phyloP scores from a whole-genome alignment of 306 rosid genomes.

The Medicago ruthenica region DNA sequence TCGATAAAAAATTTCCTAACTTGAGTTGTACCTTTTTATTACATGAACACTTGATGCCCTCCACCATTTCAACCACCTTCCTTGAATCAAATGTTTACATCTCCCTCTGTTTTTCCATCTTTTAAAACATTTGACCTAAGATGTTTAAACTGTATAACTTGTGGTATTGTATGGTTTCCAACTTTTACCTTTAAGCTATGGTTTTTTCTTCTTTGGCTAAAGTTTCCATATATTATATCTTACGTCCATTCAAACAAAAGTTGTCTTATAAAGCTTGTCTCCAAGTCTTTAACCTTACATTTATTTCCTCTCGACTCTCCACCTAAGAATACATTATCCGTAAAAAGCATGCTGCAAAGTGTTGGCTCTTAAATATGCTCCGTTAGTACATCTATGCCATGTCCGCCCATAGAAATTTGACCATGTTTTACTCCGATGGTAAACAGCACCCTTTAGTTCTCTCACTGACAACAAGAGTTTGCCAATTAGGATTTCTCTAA shows the following conservation, averaged over 20 bases:
- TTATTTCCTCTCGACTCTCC: not conserved
- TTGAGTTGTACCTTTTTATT: not conserved
- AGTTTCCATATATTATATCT: not conserved
- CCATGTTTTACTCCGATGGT: not conserved
- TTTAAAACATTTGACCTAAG: not conserved
- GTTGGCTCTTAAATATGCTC: not conserved
- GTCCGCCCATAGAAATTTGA: not conserved
- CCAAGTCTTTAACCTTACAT: not conserved
- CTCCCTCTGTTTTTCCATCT: not conserved
- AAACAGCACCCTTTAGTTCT: not conserved
- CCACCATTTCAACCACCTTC: not conserved
- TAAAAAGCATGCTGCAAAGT: not conserved
- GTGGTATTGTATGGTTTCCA: not conserved
- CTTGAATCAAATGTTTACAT: not conserved
- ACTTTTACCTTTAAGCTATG: not conserved
- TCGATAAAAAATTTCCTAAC: not conserved
- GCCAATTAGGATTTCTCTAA: not conserved
- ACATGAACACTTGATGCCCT: slow-evolving; percentile 2
- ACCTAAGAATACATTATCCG: no score
- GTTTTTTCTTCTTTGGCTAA: not conserved
- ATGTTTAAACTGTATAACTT: not conserved
- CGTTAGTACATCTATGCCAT: not conserved
- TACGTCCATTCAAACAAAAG: not conserved
- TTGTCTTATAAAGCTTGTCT: not conserved
- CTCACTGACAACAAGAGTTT: not conserved